These are phyloP conservation scores for Talaromyces rugulosus DNA, from an alignment of 2,329 filamentous ascomycete species.

Conservation along the genomic window DNA sequence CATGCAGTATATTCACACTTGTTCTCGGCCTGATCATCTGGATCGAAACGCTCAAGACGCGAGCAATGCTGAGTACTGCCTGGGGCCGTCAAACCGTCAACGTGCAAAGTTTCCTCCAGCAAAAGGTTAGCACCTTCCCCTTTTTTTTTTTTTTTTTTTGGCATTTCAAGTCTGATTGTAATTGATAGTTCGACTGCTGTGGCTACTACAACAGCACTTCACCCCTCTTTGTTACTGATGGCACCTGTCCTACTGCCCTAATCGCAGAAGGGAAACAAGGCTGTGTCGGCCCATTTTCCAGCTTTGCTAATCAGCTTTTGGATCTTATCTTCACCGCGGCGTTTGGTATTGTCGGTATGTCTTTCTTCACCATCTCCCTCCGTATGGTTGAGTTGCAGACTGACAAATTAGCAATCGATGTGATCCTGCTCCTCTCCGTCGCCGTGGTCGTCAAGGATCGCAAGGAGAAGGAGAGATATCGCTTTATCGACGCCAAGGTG, in stretches of 20 bases:
- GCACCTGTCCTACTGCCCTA: constrained; percentile 64
- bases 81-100: constrained; percentile 56
- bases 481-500: constrained; percentile 76
- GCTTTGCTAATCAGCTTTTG: constrained; percentile 66
- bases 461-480: constrained; percentile 73
- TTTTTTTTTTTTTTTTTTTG: neutral
- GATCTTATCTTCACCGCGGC: constrained; percentile 74
- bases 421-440: constrained; percentile 63
- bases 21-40: constrained; percentile 64
- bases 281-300: constrained; percentile 64
- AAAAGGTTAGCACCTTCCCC: constrained; percentile 48
- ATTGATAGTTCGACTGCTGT: constrained; percentile 68
- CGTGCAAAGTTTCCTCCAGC: constrained; percentile 67
- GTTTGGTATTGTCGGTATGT: constrained; percentile 70
- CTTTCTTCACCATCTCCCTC: neutral
- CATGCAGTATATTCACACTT: constrained; percentile 61
- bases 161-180: neutral
- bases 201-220: constrained; percentile 70
- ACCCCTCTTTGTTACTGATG: constrained; percentile 67
- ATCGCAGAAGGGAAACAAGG: constrained; percentile 66
- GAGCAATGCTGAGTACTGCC: constrained; percentile 56
- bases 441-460: constrained; percentile 76
- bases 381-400: neutral
- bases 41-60: constrained; percentile 68
- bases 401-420: constrained; percentile 52